These are phyloP conservation scores for Russula olivacea DNA, from an alignment of 768 basidiomycete genomes.

Conservation along the genomic window DNA sequence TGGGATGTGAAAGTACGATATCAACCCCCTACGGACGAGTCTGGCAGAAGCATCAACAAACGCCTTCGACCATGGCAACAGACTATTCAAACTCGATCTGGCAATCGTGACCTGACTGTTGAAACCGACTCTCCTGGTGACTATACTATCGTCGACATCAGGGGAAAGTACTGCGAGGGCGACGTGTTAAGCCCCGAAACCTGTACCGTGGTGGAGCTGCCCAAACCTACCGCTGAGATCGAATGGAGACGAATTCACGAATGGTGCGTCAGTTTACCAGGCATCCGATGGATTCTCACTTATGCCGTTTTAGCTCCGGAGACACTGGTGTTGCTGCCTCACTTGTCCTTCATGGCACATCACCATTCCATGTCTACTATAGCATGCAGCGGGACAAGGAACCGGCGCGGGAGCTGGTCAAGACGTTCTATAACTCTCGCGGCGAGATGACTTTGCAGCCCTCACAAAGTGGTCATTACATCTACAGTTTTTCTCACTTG, in stretches of 20 bases:
- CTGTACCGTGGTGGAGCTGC: slow-evolving; percentile 70
- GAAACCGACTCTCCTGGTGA: slow-evolving; percentile 63
- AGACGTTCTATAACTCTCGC: slow-evolving; percentile 61
- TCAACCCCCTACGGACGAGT: slow-evolving; percentile 43
- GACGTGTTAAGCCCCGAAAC: slow-evolving; percentile 79
- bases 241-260: slow-evolving; percentile 87
- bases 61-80: slow-evolving; percentile 58
- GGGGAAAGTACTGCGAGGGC: slow-evolving; percentile 77
- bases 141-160: slow-evolving; percentile 64
- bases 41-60: slow-evolving; percentile 35
- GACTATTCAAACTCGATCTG: slow-evolving; percentile 46
- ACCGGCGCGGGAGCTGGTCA: slow-evolving; percentile 48
- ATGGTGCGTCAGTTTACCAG: slow-evolving; percentile 48
- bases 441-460: slow-evolving; percentile 83
- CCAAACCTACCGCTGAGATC: slow-evolving; percentile 76
- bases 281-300: background rate
- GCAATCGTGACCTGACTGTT: slow-evolving; percentile 41
- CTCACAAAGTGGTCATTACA: slow-evolving; percentile 83
- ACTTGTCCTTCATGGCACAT: slow-evolving; percentile 78
- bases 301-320: slow-evolving; percentile 52
- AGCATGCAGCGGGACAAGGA: slow-evolving; percentile 66
- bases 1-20: slow-evolving; percentile 64
- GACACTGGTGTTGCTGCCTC: slow-evolving; percentile 89
- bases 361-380: slow-evolving; percentile 85
- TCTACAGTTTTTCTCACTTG: slow-evolving; percentile 71